These are phyloP conservation scores for Kalmanozyma brasiliensis DNA, from an alignment of 1,284 basidiomycete genomes.

Conservation along the genomic window DNA sequence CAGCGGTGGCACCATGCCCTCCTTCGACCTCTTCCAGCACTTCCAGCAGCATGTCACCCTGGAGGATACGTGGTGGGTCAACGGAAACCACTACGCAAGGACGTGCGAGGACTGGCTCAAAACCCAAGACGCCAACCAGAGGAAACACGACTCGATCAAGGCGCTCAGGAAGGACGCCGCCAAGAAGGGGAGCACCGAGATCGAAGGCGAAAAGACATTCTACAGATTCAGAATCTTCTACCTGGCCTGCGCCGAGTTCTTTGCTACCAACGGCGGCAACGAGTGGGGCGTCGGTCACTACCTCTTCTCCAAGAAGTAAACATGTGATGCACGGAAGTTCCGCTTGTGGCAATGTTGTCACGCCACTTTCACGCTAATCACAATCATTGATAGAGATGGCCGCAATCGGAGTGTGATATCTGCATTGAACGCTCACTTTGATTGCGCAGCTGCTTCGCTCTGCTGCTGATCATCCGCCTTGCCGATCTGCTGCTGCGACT, in stretches of 20 bases:
- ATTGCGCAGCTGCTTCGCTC: no score
- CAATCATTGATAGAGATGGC: no score
- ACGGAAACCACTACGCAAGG: constrained; percentile 76
- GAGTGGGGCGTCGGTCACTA: constrained; percentile 75
- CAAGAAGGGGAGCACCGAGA: constrained; percentile 59
- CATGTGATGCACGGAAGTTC: no score
- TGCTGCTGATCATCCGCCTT: background rate
- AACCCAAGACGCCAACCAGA: constrained; percentile 75
- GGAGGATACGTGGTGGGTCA: constrained; percentile 72
- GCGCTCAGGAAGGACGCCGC: constrained; percentile 42
- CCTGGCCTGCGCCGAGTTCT: constrained; percentile 80
- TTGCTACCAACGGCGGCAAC: constrained; percentile 76
- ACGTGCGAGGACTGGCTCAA: constrained; percentile 79
- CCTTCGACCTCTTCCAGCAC: constrained; percentile 75
- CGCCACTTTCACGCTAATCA: no score
- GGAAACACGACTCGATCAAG: constrained; percentile 55
- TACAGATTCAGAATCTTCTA: constrained; percentile 80
- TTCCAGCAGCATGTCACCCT: constrained; percentile 77
- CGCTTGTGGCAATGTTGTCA: no score
- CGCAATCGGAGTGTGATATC: no score
- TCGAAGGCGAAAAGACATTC: constrained; percentile 75
- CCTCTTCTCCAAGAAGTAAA: constrained; percentile 68
- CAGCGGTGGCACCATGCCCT: constrained; percentile 72
- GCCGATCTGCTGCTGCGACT: background rate
- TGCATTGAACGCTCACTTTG: no score